Conservation (phyloP, 1,139 yeast species). For the Trichomonascaceae sp. region DNA sequence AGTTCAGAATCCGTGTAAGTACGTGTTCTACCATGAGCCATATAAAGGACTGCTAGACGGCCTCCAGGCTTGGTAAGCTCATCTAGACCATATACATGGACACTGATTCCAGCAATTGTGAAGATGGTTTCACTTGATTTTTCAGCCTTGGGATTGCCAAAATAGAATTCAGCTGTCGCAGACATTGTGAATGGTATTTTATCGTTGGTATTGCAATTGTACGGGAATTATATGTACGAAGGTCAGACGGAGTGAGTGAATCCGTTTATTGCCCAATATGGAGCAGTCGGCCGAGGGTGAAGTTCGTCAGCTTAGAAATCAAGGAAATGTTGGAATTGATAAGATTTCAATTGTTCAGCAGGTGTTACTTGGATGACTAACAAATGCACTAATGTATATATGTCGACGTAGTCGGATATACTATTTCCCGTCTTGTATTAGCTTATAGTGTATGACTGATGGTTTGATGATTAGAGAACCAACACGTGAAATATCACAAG, state of each 20-base stretch:
- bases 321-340: too few species aligned
- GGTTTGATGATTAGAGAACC: too few species aligned
- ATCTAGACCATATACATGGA: constrained; percentile 25
- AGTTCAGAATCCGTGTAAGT: constrained; percentile 18
- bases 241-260: not conserved
- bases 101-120: constrained; percentile 24
- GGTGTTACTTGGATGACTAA: too few species aligned
- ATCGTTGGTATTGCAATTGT: too few species aligned
- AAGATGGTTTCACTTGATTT: constrained; percentile 5
- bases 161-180: not conserved
- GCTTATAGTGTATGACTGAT: too few species aligned
- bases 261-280: not conserved
- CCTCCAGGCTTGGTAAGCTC: constrained; percentile 12
- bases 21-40: constrained; percentile 25
- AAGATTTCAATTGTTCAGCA: too few species aligned
- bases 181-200: not conserved
- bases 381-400: too few species aligned
- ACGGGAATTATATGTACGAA: not conserved
- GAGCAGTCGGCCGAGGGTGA: not conserved
- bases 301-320: too few species aligned
- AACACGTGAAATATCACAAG: too few species aligned
- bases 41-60: constrained; percentile 20
- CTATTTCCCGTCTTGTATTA: too few species aligned
- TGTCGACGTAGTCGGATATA: too few species aligned
- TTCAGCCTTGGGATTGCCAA: not conserved